phyloP scores from a whole-genome alignment of 805 yeast genomes.

The Wickerhamomyces hampshirensis region DNA sequence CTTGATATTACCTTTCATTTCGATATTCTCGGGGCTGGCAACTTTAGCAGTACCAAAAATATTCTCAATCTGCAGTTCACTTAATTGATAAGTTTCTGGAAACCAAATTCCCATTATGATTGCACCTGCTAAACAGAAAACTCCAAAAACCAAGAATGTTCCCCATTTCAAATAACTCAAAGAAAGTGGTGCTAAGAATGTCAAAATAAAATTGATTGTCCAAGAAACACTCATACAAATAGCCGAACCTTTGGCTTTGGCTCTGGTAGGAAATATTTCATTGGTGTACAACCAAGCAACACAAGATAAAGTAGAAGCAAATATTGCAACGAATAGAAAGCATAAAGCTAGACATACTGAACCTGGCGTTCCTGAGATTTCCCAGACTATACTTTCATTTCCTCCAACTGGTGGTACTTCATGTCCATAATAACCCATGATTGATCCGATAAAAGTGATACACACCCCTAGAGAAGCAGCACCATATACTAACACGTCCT shows the following conservation, averaged over 20 bases:
- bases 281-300: constrained; percentile 46
- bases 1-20: background rate
- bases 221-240: constrained; percentile 43
- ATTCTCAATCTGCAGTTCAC: constrained; percentile 23
- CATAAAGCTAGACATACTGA: constrained; percentile 40
- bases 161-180: constrained; percentile 34
- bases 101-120: constrained; percentile 28
- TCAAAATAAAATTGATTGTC: constrained; percentile 33
- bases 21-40: too few relatives aligned
- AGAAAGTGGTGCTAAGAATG: constrained; percentile 36
- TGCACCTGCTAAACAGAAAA: constrained; percentile 29
- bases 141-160: constrained; percentile 35
- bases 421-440: constrained; percentile 34
- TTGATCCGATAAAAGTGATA: constrained; percentile 29
- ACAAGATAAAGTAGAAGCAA: constrained; percentile 41
- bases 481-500: constrained; percentile 43
- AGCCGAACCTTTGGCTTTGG: constrained; percentile 43
- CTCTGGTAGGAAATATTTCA: constrained; percentile 42
- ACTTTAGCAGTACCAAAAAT: constrained; percentile 13
- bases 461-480: constrained; percentile 31
- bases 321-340: constrained; percentile 40
- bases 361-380: constrained; percentile 34
- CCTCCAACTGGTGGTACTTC: constrained; percentile 27
- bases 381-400: constrained; percentile 32
- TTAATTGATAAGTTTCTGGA: constrained; percentile 40